These are phyloP conservation scores for Psophocarpus tetragonolobus DNA, from an alignment of 306 rosid genomes.

Conservation along the genomic window DNA sequence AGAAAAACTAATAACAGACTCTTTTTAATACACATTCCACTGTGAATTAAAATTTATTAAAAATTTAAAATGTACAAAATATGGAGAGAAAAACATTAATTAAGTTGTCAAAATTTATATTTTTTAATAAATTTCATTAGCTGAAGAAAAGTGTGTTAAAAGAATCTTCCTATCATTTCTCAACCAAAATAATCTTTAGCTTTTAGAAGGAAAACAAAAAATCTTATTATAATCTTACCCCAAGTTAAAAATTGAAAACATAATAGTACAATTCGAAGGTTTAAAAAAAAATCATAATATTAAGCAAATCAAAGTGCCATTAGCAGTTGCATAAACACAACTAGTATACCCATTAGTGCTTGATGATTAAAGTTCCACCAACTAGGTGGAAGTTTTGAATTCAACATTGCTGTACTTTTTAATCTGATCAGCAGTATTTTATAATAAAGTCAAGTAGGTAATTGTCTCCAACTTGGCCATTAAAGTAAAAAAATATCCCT, in stretches of 20 bases:
- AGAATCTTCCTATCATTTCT: no score
- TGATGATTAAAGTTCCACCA: slow-evolving; percentile 33
- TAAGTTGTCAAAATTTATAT: no score
- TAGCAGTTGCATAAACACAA: background rate
- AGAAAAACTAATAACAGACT: no score
- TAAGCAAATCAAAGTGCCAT: background rate
- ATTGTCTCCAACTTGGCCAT: slow-evolving; percentile 10
- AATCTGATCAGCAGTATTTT: slow-evolving; percentile 9
- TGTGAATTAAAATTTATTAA: no score
- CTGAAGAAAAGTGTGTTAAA: no score
- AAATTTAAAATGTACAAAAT: no score
- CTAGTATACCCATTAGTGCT: slow-evolving; percentile 35
- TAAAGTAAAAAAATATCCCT: background rate
- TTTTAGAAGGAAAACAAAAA: background rate
- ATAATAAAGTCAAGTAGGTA: slow-evolving; percentile 18
- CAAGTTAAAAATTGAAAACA: background rate
- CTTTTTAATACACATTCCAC: no score
- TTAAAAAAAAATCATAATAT: background rate
- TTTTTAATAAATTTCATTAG: no score
- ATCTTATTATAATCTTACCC: background rate
- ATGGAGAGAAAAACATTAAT: no score
- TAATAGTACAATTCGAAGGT: background rate
- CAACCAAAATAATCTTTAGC: background rate
- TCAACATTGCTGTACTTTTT: slow-evolving; percentile 20
- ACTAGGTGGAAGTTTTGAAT: slow-evolving; percentile 22